Conservation (phyloP, 805 yeast genomes). For the Ogataea zsoltii region DNA sequence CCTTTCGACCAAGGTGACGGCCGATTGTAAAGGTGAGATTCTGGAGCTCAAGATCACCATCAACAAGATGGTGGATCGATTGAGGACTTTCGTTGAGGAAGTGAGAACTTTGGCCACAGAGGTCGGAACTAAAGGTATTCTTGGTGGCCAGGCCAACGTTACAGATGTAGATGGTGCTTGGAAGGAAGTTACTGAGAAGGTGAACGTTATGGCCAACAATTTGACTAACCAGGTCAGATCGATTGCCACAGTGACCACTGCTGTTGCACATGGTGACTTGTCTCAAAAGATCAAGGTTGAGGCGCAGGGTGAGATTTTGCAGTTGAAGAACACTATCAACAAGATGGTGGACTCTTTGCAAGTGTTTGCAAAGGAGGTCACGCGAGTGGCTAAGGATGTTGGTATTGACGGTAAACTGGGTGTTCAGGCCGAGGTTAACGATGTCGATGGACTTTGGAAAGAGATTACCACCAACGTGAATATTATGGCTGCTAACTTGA, state of each 20-base stretch:
- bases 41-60: constrained; percentile 79
- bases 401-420: constrained; percentile 93
- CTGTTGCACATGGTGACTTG: constrained; percentile 88
- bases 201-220: constrained; percentile 85
- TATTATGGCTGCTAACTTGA: constrained; percentile 91
- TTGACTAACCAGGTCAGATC: constrained; percentile 86
- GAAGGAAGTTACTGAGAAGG: constrained; percentile 87
- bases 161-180: constrained; percentile 87
- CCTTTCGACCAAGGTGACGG: constrained; percentile 76
- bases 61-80: constrained; percentile 86
- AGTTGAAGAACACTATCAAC: constrained; percentile 81
- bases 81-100: constrained; percentile 78
- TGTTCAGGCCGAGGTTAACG: constrained; percentile 87
- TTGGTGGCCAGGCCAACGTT: constrained; percentile 88
- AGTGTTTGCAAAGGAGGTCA: constrained; percentile 84
- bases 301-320: constrained; percentile 88
- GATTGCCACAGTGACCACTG: constrained; percentile 87
- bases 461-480: constrained; percentile 89
- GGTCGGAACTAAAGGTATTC: constrained; percentile 79
- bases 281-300: constrained; percentile 84
- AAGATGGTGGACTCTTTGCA: constrained; percentile 92
- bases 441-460: constrained; percentile 90
- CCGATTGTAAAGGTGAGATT: constrained; percentile 82
- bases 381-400: constrained; percentile 88
- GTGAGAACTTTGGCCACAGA: constrained; percentile 87